A percentile compares a stretch with the other conserved stretches of the same genome.
Conservation (phyloP, 2,329 filamentous ascomycete genomes). For the Ilyonectria sp. region DNA sequence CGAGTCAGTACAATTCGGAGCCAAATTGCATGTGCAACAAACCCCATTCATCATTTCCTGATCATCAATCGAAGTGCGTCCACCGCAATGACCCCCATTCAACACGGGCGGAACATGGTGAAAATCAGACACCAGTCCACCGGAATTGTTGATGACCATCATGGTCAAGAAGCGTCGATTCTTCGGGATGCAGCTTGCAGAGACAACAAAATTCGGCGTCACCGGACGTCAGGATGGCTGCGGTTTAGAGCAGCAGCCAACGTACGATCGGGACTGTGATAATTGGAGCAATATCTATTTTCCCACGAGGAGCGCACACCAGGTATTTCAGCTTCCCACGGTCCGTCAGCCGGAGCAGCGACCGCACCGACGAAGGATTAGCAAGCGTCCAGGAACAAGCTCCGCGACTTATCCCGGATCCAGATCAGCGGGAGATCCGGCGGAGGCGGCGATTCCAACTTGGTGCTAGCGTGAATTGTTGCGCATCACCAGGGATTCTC, state of each 20-base stretch:
- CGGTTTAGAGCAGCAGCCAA: not conserved
- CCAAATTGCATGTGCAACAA: not conserved
- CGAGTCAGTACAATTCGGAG: not conserved
- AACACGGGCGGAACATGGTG: not conserved
- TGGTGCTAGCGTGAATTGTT: not conserved
- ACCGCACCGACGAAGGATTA: not conserved
- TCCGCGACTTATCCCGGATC: not conserved
- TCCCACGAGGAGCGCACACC: not conserved
- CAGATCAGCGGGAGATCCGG: not conserved
- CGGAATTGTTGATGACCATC: not conserved
- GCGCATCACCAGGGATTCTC: not conserved
- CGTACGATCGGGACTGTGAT: not conserved
- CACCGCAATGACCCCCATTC: not conserved
- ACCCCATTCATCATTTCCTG: not conserved
- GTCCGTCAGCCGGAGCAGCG: not conserved
- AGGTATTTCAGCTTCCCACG: not conserved
- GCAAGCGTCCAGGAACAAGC: not conserved
- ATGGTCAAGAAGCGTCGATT: not conserved
- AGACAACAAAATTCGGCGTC: not conserved
- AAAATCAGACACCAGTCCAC: not conserved
- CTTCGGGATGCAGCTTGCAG: not conserved
- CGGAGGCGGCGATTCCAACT: not conserved
- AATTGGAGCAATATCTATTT: slow-evolving; percentile 1
- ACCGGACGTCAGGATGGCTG: not conserved
- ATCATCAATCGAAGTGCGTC: not conserved